These are phyloP conservation scores for Fusarium coicis DNA, from an alignment of 2,329 filamentous ascomycete genomes.

Conservation along the genomic window DNA sequence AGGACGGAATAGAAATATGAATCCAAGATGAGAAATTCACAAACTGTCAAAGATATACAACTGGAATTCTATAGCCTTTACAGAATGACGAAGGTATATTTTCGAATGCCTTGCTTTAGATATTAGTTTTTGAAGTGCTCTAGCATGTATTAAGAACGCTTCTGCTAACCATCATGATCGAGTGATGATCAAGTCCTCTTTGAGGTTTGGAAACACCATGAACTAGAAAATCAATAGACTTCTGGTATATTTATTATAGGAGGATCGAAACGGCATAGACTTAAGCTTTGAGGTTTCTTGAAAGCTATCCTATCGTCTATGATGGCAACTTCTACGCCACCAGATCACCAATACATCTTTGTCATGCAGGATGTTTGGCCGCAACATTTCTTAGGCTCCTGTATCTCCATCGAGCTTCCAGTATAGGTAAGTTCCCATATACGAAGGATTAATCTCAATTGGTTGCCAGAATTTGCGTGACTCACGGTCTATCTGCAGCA, in stretches of 20 bases:
- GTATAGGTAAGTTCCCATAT: neutral
- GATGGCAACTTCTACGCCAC: neutral
- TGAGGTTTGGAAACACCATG: neutral
- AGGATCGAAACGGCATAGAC: neutral
- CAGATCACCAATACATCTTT: neutral
- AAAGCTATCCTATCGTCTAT: neutral
- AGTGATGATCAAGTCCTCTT: neutral
- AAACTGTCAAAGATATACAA: no score
- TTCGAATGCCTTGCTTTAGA: no score
- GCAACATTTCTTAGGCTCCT: no score
- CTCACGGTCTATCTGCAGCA: neutral
- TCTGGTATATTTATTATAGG: no score
- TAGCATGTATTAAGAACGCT: no score
- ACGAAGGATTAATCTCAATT: neutral
- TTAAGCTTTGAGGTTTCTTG: neutral
- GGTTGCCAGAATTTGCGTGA: neutral
- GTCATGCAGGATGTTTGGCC: neutral
- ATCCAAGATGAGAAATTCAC: no score
- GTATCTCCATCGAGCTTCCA: neutral
- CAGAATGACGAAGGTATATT: no score
- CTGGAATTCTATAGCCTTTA: no score
- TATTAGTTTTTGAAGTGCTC: no score
- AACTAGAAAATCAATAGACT: no score
- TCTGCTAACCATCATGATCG: neutral
- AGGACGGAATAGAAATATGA: no score